A percentile compares a stretch with the other conserved stretches of the same genome.
Evolutionary conservation across 1,284 basidiomycete genomes (phyloP).

Genomic region (Cryptococcus sp.): DNA sequence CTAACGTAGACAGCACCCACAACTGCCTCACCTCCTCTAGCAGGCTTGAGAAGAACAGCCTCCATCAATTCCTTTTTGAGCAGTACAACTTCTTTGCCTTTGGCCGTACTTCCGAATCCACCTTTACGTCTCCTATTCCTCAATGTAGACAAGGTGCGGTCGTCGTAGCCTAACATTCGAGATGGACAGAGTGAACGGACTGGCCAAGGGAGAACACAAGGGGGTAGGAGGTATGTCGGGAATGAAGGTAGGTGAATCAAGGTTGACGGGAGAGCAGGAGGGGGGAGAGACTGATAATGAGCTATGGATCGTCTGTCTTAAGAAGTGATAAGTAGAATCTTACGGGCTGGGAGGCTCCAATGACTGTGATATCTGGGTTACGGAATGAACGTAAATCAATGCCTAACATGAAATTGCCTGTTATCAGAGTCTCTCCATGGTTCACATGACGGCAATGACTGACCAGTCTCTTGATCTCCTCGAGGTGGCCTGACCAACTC

Average conservation of each 20-base stretch:
- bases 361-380: slow-evolving; percentile 21
- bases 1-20: slow-evolving; percentile 40
- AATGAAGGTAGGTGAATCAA: slow-evolving; percentile 24
- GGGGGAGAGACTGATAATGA: slow-evolving; percentile 42
- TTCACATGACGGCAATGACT: slow-evolving; percentile 5
- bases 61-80: slow-evolving; percentile 42
- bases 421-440: not conserved
- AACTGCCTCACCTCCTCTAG: slow-evolving; percentile 18
- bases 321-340: no score
- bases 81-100: slow-evolving; percentile 36
- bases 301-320: not conserved
- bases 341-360: slow-evolving; percentile 42
- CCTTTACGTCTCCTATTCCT: slow-evolving; percentile 25
- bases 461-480: slow-evolving; percentile 34
- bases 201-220: slow-evolving; percentile 43
- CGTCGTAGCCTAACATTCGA: slow-evolving; percentile 32
- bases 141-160: slow-evolving; percentile 16
- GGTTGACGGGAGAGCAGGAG: slow-evolving; percentile 26
- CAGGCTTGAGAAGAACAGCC: slow-evolving; percentile 34
- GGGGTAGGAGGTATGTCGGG: slow-evolving; percentile 27
- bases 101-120: slow-evolving; percentile 22
- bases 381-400: slow-evolving; percentile 36
- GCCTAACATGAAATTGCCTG: slow-evolving; percentile 48
- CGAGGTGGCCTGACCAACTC: slow-evolving; percentile 42
- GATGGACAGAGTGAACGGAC: slow-evolving; percentile 41